A percentile compares a stretch with the other conserved stretches of the same genome.
phyloP scores from a whole-genome alignment of 371 early-diverging fungal species.

The Actinomortierella wolfii region DNA sequence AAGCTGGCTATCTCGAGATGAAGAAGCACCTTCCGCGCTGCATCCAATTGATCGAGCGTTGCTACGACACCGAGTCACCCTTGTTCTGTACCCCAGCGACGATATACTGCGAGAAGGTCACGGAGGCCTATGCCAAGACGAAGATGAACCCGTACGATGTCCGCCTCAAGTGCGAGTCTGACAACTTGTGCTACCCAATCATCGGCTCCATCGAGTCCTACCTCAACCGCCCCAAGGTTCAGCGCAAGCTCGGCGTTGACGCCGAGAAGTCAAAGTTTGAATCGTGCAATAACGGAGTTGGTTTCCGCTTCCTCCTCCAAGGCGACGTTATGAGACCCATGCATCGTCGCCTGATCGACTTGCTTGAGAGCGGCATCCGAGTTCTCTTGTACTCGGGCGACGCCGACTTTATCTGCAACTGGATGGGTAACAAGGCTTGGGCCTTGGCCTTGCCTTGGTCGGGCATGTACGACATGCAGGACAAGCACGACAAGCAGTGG shows the following conservation, averaged over 20 bases:
- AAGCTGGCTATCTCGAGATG: conserved; percentile 68
- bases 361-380: conserved; percentile 74
- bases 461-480: conserved; percentile 63
- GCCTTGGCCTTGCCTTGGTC: conserved; percentile 75
- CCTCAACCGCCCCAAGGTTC: conserved; percentile 75
- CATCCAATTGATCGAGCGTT: conserved; percentile 68
- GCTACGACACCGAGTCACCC: conserved; percentile 74
- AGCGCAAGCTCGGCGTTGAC: conserved; percentile 66
- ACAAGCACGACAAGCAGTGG: conserved; percentile 65
- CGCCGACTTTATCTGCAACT: conserved; percentile 81
- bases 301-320: conserved; percentile 69
- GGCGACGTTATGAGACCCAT: conserved; percentile 85
- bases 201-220: conserved; percentile 70
- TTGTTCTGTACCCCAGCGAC: conserved; percentile 79
- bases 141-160: conserved; percentile 79
- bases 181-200: conserved; percentile 77
- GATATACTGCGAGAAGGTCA: conserved; percentile 77
- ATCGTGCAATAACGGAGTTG: conserved; percentile 77
- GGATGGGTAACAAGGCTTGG: conserved; percentile 93
- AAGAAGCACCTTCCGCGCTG: conserved; percentile 71
- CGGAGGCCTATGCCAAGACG: conserved; percentile 57
- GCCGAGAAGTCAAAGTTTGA: conserved; percentile 50
- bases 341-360: conserved; percentile 63
- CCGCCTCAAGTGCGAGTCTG: conserved; percentile 67
- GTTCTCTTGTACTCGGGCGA: conserved; percentile 89